These are phyloP conservation scores for Cladosporium velox DNA, from an alignment of 2,329 filamentous ascomycete species.

Conservation along the genomic window DNA sequence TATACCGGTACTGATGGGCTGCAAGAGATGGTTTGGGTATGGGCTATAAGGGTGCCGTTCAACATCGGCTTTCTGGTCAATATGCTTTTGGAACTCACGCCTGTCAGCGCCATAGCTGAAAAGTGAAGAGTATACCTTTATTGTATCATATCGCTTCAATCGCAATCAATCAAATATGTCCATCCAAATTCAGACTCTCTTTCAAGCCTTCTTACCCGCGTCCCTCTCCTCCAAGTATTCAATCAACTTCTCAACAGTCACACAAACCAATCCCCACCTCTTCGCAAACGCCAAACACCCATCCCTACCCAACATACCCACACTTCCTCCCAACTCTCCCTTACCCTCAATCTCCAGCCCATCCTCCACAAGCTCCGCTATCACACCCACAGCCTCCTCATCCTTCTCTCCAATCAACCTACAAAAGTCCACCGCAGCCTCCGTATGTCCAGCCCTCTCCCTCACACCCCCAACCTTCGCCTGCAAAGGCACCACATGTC, in stretches of 20 bases:
- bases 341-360: conserved; percentile 70
- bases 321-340: conserved; percentile 63
- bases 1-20: too few species aligned
- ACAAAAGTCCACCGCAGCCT: conserved; percentile 91
- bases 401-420: conserved; percentile 74
- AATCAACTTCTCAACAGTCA: conserved; percentile 91
- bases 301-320: conserved; percentile 90
- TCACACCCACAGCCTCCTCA: conserved; percentile 74
- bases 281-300: conserved; percentile 85
- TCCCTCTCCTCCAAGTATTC: conserved; percentile 75
- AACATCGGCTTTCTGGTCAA: neutral
- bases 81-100: neutral
- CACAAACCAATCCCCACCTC: conserved; percentile 86
- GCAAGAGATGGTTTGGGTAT: too few species aligned
- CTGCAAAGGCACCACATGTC: conserved; percentile 85
- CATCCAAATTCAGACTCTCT: neutral
- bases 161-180: neutral
- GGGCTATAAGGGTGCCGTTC: too few species aligned
- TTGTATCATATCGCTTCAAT: conserved; percentile 6
- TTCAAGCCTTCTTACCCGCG: conserved; percentile 44
- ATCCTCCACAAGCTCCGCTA: conserved; percentile 89
- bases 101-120: neutral
- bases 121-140: neutral
- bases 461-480: conserved; percentile 78
- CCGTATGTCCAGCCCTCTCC: conserved; percentile 81